phyloP scores from a whole-genome alignment of 1,284 basidiomycete genomes.

The Jaminaea rosea region DNA sequence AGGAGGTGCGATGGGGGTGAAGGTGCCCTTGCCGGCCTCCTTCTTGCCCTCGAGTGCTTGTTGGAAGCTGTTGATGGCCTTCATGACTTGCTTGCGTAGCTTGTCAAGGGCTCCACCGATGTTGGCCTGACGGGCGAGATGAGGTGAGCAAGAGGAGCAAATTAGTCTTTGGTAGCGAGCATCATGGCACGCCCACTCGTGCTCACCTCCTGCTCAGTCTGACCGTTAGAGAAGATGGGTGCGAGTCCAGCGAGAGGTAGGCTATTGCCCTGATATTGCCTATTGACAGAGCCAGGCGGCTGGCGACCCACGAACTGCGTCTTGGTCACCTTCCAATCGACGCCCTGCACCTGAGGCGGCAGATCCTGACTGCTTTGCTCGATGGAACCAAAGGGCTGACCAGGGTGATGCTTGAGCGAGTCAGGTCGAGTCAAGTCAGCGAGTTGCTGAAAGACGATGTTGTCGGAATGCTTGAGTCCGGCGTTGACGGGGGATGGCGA shows the following conservation, averaged over 20 bases:
- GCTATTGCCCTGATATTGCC: not conserved
- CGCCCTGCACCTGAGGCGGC: not conserved
- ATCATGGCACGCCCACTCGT: not conserved
- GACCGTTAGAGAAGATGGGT: not conserved
- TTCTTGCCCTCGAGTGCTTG: not conserved
- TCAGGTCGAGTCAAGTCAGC: conserved; percentile 5
- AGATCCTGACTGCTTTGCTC: not conserved
- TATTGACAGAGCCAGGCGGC: not conserved
- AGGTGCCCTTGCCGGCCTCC: conserved; percentile 6
- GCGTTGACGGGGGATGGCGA: not conserved
- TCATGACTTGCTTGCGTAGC: not conserved
- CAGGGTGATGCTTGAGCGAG: not conserved
- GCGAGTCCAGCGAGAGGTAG: not conserved
- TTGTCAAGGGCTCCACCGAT: not conserved
- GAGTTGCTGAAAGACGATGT: not conserved
- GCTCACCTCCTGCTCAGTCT: not conserved
- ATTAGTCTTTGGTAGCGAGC: not conserved
- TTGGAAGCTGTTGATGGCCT: not conserved
- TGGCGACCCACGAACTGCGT: not conserved
- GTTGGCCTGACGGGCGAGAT: not conserved
- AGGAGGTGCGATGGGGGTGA: conserved; percentile 36
- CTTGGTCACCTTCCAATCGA: conserved; percentile 4
- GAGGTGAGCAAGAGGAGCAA: not conserved
- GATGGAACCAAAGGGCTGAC: not conserved
- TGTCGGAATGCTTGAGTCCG: conserved; percentile 3